phyloP scores from a whole-genome alignment of 148 eudicot species.

The Amaranthus palmeri region DNA sequence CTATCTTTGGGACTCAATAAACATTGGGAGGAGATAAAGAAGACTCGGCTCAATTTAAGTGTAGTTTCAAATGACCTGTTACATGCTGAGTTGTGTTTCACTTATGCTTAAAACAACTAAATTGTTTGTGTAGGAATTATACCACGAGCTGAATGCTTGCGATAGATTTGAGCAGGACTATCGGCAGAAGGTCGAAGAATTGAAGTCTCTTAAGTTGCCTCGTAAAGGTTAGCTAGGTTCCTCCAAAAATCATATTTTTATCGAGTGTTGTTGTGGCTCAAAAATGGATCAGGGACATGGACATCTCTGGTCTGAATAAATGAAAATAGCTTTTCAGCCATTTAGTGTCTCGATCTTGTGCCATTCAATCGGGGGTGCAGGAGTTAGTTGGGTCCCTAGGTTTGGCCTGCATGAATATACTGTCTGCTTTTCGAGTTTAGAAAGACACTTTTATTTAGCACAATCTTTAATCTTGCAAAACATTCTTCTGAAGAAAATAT shows the following conservation, averaged over 20 bases:
- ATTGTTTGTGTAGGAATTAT: conserved; percentile 58
- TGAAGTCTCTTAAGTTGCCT: conserved; percentile 73
- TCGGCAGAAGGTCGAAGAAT: conserved; percentile 71
- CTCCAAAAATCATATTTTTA: no score
- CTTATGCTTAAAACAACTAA: conserved; percentile 7
- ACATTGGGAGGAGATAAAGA: neutral
- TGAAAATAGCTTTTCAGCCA: no score
- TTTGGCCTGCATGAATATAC: no score
- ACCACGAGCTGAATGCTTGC: conserved; percentile 82
- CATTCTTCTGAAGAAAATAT: neutral
- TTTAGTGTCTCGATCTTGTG: no score
- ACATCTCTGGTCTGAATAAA: no score
- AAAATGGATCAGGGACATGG: no score
- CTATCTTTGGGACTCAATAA: neutral
- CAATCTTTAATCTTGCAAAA: neutral
- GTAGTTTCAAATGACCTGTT: neutral
- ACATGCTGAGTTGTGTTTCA: conserved; percentile 1
- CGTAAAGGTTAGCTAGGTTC: conserved; percentile 72
- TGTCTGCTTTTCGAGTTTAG: no score
- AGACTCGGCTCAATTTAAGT: neutral
- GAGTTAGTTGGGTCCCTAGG: no score
- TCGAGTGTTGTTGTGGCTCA: no score
- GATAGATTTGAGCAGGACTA: conserved; percentile 91
- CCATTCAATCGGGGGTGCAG: no score
- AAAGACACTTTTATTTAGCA: neutral